phyloP scores from a whole-genome alignment of 805 yeast species.

The Saturnispora silvae region DNA sequence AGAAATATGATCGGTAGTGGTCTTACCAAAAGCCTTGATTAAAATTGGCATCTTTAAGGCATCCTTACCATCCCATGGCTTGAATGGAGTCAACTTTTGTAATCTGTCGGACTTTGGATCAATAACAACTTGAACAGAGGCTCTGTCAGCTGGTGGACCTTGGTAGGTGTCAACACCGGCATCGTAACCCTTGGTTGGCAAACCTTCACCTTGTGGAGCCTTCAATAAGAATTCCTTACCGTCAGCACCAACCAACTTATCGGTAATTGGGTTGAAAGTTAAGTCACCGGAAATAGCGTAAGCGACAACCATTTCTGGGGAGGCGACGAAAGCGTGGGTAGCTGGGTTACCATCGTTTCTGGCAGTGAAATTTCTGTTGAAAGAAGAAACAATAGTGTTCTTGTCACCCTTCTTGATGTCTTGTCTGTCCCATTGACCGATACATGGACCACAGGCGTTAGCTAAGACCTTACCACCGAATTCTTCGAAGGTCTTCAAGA shows the following conservation, averaged over 20 bases:
- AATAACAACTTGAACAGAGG: conserved; percentile 61
- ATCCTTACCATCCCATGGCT: conserved; percentile 95
- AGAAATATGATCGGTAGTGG: conserved; percentile 98
- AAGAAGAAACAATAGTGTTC: conserved; percentile 91
- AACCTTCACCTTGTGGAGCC: conserved; percentile 76
- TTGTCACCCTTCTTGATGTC: conserved; percentile 54
- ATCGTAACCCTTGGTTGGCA: conserved; percentile 63
- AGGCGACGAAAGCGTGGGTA: conserved; percentile 96
- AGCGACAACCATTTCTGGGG: conserved; percentile 96
- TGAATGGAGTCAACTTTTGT: conserved; percentile 88
- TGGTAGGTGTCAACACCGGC: conserved; percentile 77
- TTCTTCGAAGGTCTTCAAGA: conserved; percentile 65
- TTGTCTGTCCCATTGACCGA: conserved; percentile 97
- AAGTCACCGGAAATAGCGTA: conserved; percentile 92
- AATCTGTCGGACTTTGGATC: conserved; percentile 92
- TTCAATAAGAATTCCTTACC: conserved; percentile 70
- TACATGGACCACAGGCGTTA: conserved; percentile 99
- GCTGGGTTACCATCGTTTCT: conserved; percentile 98
- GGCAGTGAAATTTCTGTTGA: conserved; percentile 95
- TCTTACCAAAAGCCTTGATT: conserved; percentile 93
- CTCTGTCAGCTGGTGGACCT: conserved; percentile 89
- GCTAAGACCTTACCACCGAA: conserved; percentile 91
- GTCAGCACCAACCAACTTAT: conserved; percentile 57
- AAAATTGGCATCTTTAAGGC: conserved; percentile 81
- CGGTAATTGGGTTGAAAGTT: conserved; percentile 84